Base-by-base conservation (phyloP, 768 basidiomycete genomes). In the Suillus ampliporus region DNA sequence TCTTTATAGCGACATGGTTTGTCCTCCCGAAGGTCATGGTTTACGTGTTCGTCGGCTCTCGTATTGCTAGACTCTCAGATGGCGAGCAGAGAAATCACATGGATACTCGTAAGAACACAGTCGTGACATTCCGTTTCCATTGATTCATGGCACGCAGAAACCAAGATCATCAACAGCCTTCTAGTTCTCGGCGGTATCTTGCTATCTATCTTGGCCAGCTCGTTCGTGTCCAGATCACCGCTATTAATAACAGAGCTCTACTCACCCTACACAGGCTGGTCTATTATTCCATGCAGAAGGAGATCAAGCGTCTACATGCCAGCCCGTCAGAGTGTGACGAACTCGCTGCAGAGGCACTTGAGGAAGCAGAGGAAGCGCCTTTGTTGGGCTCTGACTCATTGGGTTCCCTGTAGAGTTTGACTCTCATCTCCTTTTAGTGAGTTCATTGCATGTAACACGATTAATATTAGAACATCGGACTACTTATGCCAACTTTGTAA, bases 1-100 rank as follows among this genome's bases (percentile, higher is more conserved):
- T 95, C 70, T 76, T 86, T 52, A 69, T 87, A 9, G 94, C 94
- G 7, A 95, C 92, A 5, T 74, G 84, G 50, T 87, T 86, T 70
- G 79, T 87, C 10, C 84, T 87, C 48, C 93, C 94, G 26, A 94
- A 89, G 71, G 77, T 90, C 6, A 73, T 89, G 37, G 79, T 95
- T 31, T 85, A 90, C 62, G 86, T 89, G 15, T 93, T 94, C 75
- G 86, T 94, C 57, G 94, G 93, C 3, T 89, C 89, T 2, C 85
- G 86, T 31, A 84, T 94, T 47, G 90, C 90, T 44, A 79, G 79
- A 13, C 77, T 95, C 17, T 89, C 92, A 11, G 93, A 95, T 67
- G 91, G 90, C 40, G 83, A 89, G 67, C 85, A 88, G 64, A 84
- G 93, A 50, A 82, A 77, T 43, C 77, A 86, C 46, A 94, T 94